Evolutionary conservation across 495 filamentous ascomycete species (phyloP).

Genomic region (Bombardia bombarda): DNA sequence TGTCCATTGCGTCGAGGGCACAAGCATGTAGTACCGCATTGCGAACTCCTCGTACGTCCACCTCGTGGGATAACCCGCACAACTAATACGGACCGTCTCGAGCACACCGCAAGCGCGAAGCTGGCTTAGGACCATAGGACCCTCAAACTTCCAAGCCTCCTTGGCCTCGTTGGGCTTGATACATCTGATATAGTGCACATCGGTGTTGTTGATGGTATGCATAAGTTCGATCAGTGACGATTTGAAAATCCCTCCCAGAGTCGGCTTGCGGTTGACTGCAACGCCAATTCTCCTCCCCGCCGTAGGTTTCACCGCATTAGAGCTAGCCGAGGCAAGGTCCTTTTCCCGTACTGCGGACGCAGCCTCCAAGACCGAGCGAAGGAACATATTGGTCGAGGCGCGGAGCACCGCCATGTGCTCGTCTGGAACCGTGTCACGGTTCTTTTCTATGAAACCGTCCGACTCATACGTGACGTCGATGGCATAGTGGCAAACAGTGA

Average conservation of each 20-base stretch:
- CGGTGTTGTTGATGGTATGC: conserved; percentile 93
- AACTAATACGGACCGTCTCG: conserved; percentile 96
- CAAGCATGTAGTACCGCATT: conserved; percentile 95
- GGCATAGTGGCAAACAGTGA: conserved; percentile 98
- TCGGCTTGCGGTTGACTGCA: conserved; percentile 91
- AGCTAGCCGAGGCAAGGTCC: conserved; percentile 59
- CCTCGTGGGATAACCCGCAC: conserved; percentile 92
- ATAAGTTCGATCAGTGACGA: conserved; percentile 97
- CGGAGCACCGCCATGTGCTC: conserved; percentile 92
- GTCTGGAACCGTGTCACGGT: conserved; percentile 95
- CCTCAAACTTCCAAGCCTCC: conserved; percentile 95
- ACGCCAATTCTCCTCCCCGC: conserved; percentile 79
- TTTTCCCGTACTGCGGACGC: conserved; percentile 85
- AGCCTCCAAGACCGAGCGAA: conserved; percentile 75
- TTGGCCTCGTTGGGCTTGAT: conserved; percentile 99
- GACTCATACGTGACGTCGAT: conserved; percentile 98
- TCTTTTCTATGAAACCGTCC: conserved; percentile 99
- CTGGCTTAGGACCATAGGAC: conserved; percentile 97
- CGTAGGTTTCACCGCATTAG: conserved; percentile 60
- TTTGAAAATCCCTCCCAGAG: conserved; percentile 96
- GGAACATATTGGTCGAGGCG: conserved; percentile 77
- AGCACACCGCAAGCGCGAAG: conserved; percentile 97
- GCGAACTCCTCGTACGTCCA: conserved; percentile 99
- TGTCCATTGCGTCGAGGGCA: conserved; percentile 85
- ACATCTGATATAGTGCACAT: conserved; percentile 98